phyloP scores from a whole-genome alignment of 768 basidiomycete genomes.

The Zangia roseola region DNA sequence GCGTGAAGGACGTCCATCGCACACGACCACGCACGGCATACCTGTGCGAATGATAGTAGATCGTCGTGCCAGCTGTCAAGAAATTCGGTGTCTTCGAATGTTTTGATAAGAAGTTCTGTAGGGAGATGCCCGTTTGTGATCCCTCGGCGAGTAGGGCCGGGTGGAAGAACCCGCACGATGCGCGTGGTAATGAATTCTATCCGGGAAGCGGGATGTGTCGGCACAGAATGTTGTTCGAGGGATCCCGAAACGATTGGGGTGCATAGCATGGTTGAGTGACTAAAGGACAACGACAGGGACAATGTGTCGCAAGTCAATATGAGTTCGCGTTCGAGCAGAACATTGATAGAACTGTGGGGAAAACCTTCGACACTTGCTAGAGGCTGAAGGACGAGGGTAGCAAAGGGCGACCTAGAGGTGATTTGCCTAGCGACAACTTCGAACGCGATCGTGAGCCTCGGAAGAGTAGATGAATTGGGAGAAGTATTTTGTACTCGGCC shows the following conservation, averaged over 20 bases:
- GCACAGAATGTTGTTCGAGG: conserved; percentile 1
- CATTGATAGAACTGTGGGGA: not conserved
- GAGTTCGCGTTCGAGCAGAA: conserved; percentile 17
- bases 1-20: conserved; percentile 21
- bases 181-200: conserved; percentile 22
- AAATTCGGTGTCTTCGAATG: conserved; percentile 18
- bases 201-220: conserved; percentile 8
- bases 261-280: conserved; percentile 20
- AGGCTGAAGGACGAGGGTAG: conserved; percentile 14
- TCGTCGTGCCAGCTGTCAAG: conserved; percentile 19
- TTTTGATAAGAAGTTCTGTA: conserved; percentile 19
- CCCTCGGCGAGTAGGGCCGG: not conserved
- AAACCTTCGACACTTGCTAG: conserved; percentile 7
- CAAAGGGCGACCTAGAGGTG: conserved; percentile 4
- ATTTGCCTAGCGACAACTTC: conserved; percentile 14
- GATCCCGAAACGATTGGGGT: conserved; percentile 3
- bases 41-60: conserved; percentile 26
- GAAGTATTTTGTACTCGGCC: not conserved
- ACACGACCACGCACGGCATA: conserved; percentile 24
- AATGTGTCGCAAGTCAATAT: conserved; percentile 13
- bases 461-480: conserved; percentile 16
- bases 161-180: conserved; percentile 19
- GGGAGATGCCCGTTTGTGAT: conserved; percentile 15
- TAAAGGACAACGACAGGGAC: conserved; percentile 22
- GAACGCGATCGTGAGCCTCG: conserved; percentile 20